A percentile compares a stretch with the other conserved stretches of the same genome.
phyloP scores from a whole-genome alignment of 2,329 filamentous ascomycete species.

The Juglanconis juglandina region DNA sequence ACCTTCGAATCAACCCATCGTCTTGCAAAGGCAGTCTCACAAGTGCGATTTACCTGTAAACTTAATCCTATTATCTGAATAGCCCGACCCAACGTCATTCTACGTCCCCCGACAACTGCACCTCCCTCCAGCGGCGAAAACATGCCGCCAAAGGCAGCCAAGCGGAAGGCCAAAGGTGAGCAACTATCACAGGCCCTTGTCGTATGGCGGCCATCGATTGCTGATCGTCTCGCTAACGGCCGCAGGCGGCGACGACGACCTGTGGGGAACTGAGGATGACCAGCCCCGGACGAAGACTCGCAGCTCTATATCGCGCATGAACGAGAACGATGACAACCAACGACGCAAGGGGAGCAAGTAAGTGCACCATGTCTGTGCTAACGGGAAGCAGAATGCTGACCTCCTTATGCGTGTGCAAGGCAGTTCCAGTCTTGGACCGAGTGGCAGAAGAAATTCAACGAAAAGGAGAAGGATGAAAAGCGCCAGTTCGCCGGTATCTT shows the following conservation, averaged over 20 bases:
- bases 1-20: too few relatives aligned
- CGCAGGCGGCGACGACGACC: background rate
- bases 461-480: constrained; percentile 22
- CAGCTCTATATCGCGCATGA: background rate
- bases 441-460: constrained; percentile 18
- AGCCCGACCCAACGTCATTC: too few relatives aligned
- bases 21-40: too few relatives aligned
- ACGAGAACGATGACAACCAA: background rate
- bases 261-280: background rate
- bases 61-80: too few relatives aligned
- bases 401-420: background rate
- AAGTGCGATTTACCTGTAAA: too few relatives aligned
- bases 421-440: constrained; percentile 9
- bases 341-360: background rate
- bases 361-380: background rate
- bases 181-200: background rate
- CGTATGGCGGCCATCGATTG: too few relatives aligned
- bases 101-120: too few relatives aligned
- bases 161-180: constrained; percentile 13
- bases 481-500: constrained; percentile 20
- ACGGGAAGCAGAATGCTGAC: background rate
- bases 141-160: constrained; percentile 13
- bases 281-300: constrained; percentile 8
- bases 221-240: background rate
- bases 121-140: background rate